Evolutionary conservation across 257 asterid genomes (phyloP).

Genomic region (Jacaranda mimosifolia): DNA sequence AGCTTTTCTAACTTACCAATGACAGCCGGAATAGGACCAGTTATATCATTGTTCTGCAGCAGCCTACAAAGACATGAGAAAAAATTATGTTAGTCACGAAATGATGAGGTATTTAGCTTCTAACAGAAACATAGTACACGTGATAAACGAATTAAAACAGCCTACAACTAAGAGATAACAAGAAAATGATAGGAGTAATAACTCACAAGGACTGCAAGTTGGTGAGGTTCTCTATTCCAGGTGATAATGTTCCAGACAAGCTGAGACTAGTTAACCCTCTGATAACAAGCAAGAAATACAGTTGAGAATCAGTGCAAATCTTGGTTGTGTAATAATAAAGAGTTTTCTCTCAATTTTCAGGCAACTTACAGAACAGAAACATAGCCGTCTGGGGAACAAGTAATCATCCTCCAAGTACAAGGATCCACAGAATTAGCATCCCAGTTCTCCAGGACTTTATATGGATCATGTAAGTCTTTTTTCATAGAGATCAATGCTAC

Average conservation of each 20-base stretch:
- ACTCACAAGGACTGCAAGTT: slow-evolving; percentile 89
- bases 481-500: slow-evolving; percentile 90
- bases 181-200: not conserved
- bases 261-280: slow-evolving; percentile 87
- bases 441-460: slow-evolving; percentile 89
- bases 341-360: not conserved
- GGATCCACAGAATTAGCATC: slow-evolving; percentile 97
- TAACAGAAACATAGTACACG: not conserved
- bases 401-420: slow-evolving; percentile 97
- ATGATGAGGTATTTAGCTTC: too few relatives aligned
- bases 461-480: slow-evolving; percentile 77
- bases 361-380: slow-evolving; percentile 88
- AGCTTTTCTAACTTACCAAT: slow-evolving; percentile 83
- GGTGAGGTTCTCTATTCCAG: slow-evolving; percentile 86
- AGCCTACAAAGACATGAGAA: slow-evolving; percentile 53
- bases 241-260: slow-evolving; percentile 85
- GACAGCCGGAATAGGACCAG: slow-evolving; percentile 77
- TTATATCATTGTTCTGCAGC: slow-evolving; percentile 90
- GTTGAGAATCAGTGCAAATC: slow-evolving; percentile 15
- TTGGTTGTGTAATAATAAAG: not conserved
- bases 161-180: not conserved
- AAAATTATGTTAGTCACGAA: not conserved
- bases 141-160: not conserved
- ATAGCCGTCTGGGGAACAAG: slow-evolving; percentile 83
- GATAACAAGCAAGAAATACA: slow-evolving; percentile 34